Percentiles rank a stretch among this genome's conserved stretches.
Evolutionary conservation across 768 basidiomycete genomes (phyloP).

Genomic region (Jaapia argillacea): DNA sequence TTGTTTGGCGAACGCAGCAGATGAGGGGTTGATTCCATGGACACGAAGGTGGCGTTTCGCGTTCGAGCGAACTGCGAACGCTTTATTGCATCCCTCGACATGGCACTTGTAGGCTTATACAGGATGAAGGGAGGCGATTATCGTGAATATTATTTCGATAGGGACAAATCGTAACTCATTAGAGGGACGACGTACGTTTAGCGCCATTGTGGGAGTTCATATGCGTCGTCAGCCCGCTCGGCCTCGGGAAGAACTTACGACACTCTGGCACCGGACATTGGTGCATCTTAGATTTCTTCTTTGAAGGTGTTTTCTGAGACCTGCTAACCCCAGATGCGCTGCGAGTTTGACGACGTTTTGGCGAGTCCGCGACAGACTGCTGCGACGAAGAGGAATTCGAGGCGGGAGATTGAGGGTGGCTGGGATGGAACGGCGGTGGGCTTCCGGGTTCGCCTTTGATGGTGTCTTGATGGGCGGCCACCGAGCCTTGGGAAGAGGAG

Average conservation of each 20-base stretch:
- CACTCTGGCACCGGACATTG: slow-evolving; percentile 30
- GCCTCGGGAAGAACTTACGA: slow-evolving; percentile 40
- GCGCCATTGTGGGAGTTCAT: slow-evolving; percentile 44
- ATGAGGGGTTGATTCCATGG: slow-evolving; percentile 42
- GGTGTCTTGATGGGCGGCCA: too few relatives aligned
- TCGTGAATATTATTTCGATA: too few relatives aligned
- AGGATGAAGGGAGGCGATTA: not conserved
- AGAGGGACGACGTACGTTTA: slow-evolving; percentile 28
- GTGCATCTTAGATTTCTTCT: slow-evolving; percentile 40
- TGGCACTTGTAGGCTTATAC: slow-evolving; percentile 36
- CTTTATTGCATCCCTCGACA: slow-evolving; percentile 50
- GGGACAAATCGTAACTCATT: too few relatives aligned
- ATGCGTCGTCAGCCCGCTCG: slow-evolving; percentile 41
- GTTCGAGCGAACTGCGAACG: slow-evolving; percentile 73
- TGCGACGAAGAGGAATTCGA: not conserved
- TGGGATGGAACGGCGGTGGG: not conserved
- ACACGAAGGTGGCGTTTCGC: slow-evolving; percentile 73
- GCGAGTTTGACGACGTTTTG: not conserved
- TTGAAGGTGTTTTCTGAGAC: slow-evolving; percentile 7
- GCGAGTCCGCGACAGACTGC: not conserved
- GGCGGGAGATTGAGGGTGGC: not conserved
- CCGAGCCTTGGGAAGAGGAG: too few relatives aligned
- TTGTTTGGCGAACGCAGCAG: slow-evolving; percentile 5
- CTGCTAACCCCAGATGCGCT: slow-evolving; percentile 3
- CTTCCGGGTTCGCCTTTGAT: too few relatives aligned